These are phyloP conservation scores for Leccinellum rugosiceps DNA, from an alignment of 768 basidiomycete species.

Conservation along the genomic window DNA sequence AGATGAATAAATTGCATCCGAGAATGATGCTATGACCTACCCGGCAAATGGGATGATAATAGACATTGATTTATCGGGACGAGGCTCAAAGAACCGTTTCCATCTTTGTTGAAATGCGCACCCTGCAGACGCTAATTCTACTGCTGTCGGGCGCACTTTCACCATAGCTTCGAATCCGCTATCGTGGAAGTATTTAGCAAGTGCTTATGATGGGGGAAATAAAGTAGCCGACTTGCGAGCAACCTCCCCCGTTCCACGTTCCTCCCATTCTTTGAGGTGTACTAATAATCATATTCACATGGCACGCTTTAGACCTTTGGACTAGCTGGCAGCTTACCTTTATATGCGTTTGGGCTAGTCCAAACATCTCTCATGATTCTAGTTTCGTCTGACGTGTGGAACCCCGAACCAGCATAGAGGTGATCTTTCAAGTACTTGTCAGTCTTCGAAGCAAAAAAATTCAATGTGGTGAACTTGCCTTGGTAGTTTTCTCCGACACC, in stretches of 20 bases:
- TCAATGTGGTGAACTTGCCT: constrained; percentile 31
- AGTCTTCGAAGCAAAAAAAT: background rate
- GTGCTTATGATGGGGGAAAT: background rate
- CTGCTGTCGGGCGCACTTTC: constrained; percentile 49
- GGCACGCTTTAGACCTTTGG: background rate
- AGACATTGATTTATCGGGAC: constrained; percentile 56
- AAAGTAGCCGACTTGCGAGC: constrained; percentile 46
- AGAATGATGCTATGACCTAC: constrained; percentile 26
- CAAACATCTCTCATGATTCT: background rate
- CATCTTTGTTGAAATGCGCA: constrained; percentile 48
- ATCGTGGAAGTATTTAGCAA: background rate
- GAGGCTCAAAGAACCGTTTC: constrained; percentile 46
- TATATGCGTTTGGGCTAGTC: background rate
- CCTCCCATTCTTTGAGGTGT: constrained; percentile 30
- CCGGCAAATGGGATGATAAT: constrained; percentile 39
- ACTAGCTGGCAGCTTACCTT: background rate
- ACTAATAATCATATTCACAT: constrained; percentile 15
- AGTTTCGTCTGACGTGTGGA: background rate
- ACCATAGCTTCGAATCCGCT: constrained; percentile 53
- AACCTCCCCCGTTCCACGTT: constrained; percentile 45
- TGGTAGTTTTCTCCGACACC: constrained; percentile 26
- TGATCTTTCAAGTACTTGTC: background rate
- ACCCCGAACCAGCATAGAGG: background rate
- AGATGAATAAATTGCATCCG: background rate
- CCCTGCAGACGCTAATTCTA: constrained; percentile 46